Conservation (phyloP, 2,329 filamentous ascomycete genomes). For the Beauveria sp. region DNA sequence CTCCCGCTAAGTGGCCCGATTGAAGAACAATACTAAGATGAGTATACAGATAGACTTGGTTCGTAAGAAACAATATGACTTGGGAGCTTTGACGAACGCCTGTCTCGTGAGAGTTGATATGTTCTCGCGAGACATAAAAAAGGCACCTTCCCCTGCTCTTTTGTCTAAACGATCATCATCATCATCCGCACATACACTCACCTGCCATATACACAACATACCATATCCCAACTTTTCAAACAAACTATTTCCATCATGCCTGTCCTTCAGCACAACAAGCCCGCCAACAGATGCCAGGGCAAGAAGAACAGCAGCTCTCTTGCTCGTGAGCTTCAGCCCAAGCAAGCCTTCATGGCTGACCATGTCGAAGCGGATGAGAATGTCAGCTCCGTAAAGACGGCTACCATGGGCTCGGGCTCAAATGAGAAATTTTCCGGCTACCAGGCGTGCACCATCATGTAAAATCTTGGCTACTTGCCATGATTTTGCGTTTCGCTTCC, state of each 20-base stretch:
- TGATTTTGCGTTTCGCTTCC: background rate
- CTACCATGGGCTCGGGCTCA: background rate
- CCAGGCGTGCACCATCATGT: conserved; percentile 3
- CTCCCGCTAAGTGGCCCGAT: background rate
- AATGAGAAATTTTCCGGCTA: conserved; percentile 1
- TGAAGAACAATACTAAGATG: conserved; percentile 20
- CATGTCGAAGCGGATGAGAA: background rate
- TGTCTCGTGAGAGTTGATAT: background rate
- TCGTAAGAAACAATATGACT: conserved; percentile 10
- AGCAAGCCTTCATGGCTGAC: background rate
- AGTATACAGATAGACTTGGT: conserved; percentile 12
- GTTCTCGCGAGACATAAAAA: background rate
- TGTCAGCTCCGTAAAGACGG: background rate
- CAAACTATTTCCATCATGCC: background rate
- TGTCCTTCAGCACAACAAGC: background rate
- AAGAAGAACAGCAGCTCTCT: background rate
- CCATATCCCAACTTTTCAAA: background rate
- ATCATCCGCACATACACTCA: background rate
- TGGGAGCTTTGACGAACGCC: conserved; percentile 20
- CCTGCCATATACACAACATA: background rate
- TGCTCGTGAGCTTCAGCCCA: background rate
- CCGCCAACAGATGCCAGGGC: background rate
- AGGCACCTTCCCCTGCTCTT: background rate
- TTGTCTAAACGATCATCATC: background rate
- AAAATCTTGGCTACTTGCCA: background rate